Evolutionary conservation across 495 filamentous ascomycete genomes (phyloP).

Genomic region (Neurospora sp.): DNA sequence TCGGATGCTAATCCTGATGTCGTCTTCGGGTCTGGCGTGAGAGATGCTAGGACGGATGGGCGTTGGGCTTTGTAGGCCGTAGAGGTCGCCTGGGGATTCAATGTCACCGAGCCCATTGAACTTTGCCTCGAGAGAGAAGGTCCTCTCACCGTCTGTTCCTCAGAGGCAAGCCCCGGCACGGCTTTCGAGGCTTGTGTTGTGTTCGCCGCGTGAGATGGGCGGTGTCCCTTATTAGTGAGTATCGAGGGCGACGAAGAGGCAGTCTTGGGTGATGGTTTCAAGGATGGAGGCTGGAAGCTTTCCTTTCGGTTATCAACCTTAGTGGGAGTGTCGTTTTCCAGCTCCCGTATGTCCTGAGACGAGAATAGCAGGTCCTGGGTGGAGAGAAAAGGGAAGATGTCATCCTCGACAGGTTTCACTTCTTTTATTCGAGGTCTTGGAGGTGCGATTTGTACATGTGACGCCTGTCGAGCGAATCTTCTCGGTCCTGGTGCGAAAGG

Average conservation of each 20-base stretch:
- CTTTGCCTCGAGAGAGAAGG: neutral
- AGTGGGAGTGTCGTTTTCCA: slow-evolving; percentile 18
- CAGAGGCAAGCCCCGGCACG: neutral
- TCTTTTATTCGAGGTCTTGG: neutral
- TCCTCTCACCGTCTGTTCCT: neutral
- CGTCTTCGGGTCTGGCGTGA: neutral
- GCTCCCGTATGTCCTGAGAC: slow-evolving; percentile 38
- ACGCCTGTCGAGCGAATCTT: neutral
- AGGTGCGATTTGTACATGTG: neutral
- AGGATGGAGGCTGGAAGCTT: neutral
- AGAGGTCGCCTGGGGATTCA: neutral
- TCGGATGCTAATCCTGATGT: neutral
- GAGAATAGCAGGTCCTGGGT: slow-evolving; percentile 38
- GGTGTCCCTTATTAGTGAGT: neutral
- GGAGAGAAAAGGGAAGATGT: slow-evolving; percentile 26
- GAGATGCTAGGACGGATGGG: neutral
- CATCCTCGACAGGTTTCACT: neutral
- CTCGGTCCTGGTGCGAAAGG: neutral
- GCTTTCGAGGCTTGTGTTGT: neutral
- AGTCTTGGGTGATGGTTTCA: neutral
- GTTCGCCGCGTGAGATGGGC: neutral
- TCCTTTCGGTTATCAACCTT: neutral
- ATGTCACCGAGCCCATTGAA: neutral
- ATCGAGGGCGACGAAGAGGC: neutral
- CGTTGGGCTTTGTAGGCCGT: neutral